Evolutionary conservation across 768 basidiomycete genomes (phyloP).

Genomic region (Russula abietina): DNA sequence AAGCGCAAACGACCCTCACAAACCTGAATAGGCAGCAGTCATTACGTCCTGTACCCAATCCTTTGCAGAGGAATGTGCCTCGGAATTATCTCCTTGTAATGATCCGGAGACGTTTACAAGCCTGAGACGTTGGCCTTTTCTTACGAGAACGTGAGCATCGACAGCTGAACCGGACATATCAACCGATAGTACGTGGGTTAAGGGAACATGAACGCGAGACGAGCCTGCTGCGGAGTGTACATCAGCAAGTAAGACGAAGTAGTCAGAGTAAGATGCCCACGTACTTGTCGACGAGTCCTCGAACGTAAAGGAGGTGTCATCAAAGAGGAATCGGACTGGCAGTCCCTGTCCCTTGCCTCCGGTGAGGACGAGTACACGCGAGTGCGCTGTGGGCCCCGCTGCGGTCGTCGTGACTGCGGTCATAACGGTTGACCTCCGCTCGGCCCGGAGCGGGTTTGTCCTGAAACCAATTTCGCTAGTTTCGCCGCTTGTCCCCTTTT

Average conservation of each 20-base stretch:
- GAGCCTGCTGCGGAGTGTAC: not conserved
- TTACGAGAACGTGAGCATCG: constrained; percentile 47
- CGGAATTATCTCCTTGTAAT: constrained; percentile 30
- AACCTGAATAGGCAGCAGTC: constrained; percentile 59
- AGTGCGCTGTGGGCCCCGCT: not conserved
- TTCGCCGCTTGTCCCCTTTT: too few species aligned
- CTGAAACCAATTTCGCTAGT: too few species aligned
- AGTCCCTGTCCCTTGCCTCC: not conserved
- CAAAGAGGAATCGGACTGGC: not conserved
- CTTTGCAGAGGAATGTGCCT: constrained; percentile 28
- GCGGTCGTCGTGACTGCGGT: too few species aligned
- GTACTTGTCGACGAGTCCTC: constrained; percentile 26
- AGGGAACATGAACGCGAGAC: constrained; percentile 31
- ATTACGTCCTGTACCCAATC: constrained; percentile 55
- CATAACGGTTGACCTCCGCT: not conserved
- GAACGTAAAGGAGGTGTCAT: constrained; percentile 18
- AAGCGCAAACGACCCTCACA: constrained; percentile 16
- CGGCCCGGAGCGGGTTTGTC: not conserved
- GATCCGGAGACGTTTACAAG: constrained; percentile 44
- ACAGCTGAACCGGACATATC: constrained; percentile 36
- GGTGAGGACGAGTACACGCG: not conserved
- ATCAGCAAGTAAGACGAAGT: not conserved
- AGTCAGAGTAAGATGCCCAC: not conserved
- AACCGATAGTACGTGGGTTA: constrained; percentile 53
- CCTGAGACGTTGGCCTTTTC: constrained; percentile 35